Conservation (phyloP, 495 filamentous ascomycete species). For the Evernia prunastri region DNA sequence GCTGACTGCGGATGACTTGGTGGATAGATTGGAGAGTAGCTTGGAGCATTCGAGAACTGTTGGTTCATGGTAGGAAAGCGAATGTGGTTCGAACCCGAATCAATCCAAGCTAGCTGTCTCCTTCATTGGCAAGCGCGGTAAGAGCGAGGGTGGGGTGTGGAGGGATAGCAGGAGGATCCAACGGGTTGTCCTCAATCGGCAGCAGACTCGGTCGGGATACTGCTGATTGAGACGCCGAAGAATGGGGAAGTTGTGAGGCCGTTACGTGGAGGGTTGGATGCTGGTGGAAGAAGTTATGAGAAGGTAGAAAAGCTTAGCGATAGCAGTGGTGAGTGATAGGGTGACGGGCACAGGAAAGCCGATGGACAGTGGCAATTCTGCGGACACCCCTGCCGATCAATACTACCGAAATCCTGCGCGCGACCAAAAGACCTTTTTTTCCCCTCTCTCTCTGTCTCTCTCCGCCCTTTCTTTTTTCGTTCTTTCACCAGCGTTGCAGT, state of each 20-base stretch:
- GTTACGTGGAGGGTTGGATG: neutral
- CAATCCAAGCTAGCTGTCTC: neutral
- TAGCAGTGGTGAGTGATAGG: too few species aligned
- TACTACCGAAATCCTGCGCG: too few species aligned
- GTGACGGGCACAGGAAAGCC: constrained; percentile 3
- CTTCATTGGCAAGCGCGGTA: constrained; percentile 9
- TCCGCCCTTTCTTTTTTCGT: neutral
- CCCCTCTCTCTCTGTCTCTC: too few species aligned
- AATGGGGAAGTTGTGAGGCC: neutral
- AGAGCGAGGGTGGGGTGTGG: neutral
- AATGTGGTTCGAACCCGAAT: constrained; percentile 8
- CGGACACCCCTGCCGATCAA: neutral
- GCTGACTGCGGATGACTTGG: constrained; percentile 13
- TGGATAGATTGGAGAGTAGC: constrained; percentile 11
- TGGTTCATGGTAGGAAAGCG: constrained; percentile 21
- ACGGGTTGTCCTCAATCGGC: neutral
- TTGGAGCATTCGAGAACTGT: constrained; percentile 20
- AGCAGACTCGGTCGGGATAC: neutral
- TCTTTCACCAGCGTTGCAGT: too few species aligned
- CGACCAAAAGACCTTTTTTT: too few species aligned
- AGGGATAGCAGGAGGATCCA: neutral
- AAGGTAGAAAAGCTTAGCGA: too few species aligned
- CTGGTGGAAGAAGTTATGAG: neutral
- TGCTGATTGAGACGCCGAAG: constrained; percentile 6
- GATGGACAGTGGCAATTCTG: neutral